Evolutionary conservation across 768 basidiomycete genomes (phyloP).

Genomic region (Nidularia sp.): DNA sequence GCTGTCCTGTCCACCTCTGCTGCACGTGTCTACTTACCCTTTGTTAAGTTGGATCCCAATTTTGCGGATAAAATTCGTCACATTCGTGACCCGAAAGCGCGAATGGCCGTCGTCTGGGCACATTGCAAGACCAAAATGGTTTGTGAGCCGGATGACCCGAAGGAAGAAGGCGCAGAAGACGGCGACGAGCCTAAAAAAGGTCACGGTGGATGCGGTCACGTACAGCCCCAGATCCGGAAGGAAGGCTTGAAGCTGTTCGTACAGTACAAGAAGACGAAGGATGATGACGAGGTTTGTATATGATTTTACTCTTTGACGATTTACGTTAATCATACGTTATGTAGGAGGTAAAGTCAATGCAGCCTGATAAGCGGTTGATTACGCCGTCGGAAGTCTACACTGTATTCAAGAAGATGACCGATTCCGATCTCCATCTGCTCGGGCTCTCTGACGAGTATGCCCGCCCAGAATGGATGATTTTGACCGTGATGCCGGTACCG

Average conservation of each 20-base stretch:
- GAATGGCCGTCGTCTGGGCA: conserved; percentile 82
- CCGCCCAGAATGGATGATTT: conserved; percentile 99
- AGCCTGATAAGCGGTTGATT: conserved; percentile 79
- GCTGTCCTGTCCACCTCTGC: conserved; percentile 4
- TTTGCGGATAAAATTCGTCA: conserved; percentile 88
- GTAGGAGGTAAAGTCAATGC: conserved; percentile 76
- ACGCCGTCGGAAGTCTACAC: conserved; percentile 88
- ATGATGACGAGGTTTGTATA: conserved; percentile 84
- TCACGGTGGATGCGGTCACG: conserved; percentile 96
- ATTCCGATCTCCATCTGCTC: conserved; percentile 81
- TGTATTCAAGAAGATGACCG: conserved; percentile 93
- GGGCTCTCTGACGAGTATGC: conserved; percentile 96
- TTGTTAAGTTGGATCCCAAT: conserved; percentile 72
- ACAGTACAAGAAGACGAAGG: conserved; percentile 92
- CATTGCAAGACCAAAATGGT: conserved; percentile 85
- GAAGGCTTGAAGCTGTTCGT: conserved; percentile 94
- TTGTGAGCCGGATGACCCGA: conserved; percentile 87
- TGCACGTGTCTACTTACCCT: conserved; percentile 7
- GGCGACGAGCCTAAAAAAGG: conserved; percentile 78
- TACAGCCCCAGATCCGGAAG: conserved; percentile 86
- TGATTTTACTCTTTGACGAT: conserved; percentile 1
- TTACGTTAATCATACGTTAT: conserved; percentile 10
- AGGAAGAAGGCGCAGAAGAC: conserved; percentile 78
- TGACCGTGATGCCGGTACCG: conserved; percentile 96
- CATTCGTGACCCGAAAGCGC: conserved; percentile 79